Base-by-base conservation (phyloP, 352 stramenopile species). In the Phytophthora cryptogea region DNA sequence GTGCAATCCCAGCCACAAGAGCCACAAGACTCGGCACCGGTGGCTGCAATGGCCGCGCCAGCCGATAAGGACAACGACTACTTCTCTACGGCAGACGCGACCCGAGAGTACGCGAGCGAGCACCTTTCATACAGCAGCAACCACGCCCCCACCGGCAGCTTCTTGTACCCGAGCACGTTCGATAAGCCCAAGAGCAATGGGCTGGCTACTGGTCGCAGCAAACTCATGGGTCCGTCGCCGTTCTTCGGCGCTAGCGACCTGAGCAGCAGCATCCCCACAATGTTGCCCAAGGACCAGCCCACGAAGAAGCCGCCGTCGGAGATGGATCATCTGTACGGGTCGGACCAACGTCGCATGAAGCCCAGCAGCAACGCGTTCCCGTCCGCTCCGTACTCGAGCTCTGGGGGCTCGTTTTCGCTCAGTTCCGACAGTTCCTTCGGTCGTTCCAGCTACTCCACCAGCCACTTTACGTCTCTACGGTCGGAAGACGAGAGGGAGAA, bases 11-110 rank as follows among this genome's bases (percentile, higher is more conserved):
- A 68, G 1, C 44, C 59, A n/a, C 49, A 70, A 40, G 35, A 40
- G 16, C 31, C 48, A 11, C 35, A 63, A 6, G 32, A 64, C 7
- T n/a, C 28, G 1, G 33, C 52, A 0, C 17, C 35, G 7, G 42
- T 33, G 4, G 36, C 47, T 14, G 17, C 56, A 9, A 41, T 26
- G 4, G 53, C 31, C 23, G 36, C 44, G 11, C 35, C 56, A 4
- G 14, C 41, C 2, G 33, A 54, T 4, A 80, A 76, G 41, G 66
- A 81, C 53, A 84, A 70, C n/a, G 66, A 74, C 30, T 80, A 74
- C 55, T 76, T 78, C 26, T 72, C 56, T 4, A 59, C 69, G 8
- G 59, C 60, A 4, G 68, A 78, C 53, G 41, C 54, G 2, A 66
- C 60, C 5, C 59, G 64, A 32, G 54, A 63, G 26, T 64, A 70